A percentile compares a stretch with the other conserved stretches of the same genome.
These are phyloP conservation scores for Candolleomyces eurysporus DNA, from an alignment of 768 basidiomycete genomes.

Conservation along the genomic window DNA sequence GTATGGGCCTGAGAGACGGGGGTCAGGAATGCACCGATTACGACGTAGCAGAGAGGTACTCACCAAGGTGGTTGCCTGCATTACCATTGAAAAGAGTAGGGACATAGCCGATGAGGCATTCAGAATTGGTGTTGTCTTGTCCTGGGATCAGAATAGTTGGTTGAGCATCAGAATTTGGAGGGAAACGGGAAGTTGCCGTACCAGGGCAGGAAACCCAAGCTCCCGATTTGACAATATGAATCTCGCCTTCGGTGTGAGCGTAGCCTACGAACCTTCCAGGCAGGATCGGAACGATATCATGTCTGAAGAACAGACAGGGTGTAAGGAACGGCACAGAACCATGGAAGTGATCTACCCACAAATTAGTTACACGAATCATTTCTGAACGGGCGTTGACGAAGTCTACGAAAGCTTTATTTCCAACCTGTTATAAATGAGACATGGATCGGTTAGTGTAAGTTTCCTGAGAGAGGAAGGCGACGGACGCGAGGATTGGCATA, in stretches of 20 bases:
- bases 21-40: no score
- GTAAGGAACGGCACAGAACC: background rate
- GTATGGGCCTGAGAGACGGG: no score
- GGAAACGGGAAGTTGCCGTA: slow-evolving; percentile 9
- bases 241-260: slow-evolving; percentile 50
- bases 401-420: slow-evolving; percentile 48
- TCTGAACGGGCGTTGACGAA: slow-evolving; percentile 45
- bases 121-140: slow-evolving; percentile 52
- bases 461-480: slow-evolving; percentile 13
- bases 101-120: slow-evolving; percentile 55
- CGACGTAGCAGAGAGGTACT: slow-evolving; percentile 7
- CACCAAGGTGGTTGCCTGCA: slow-evolving; percentile 47
- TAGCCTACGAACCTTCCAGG: slow-evolving; percentile 52
- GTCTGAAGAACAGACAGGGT: slow-evolving; percentile 5
- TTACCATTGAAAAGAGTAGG: slow-evolving; percentile 51
- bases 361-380: slow-evolving; percentile 40
- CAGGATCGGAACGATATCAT: slow-evolving; percentile 53
- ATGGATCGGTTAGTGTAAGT: background rate
- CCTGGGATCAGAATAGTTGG: slow-evolving; percentile 18
- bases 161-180: background rate
- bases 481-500: slow-evolving; percentile 18
- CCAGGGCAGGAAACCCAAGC: slow-evolving; percentile 33
- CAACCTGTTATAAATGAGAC: slow-evolving; percentile 25
- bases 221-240: slow-evolving; percentile 46
- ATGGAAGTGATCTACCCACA: slow-evolving; percentile 15